Conservation (phyloP, 441 rosid genomes). For the Caryocar brasiliense region DNA sequence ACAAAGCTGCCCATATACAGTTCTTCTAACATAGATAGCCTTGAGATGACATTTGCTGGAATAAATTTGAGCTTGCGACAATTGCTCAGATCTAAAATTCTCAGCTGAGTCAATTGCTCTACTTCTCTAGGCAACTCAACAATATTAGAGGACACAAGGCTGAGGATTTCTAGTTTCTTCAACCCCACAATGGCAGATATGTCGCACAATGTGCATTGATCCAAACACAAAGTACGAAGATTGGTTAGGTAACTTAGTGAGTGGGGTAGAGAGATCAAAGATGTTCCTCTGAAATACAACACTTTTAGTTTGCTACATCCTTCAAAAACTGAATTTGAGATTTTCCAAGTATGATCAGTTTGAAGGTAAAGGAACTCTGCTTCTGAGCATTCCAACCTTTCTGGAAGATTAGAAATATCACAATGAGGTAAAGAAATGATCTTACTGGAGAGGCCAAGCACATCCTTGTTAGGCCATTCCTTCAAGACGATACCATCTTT, state of each 20-base stretch:
- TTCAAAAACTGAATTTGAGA: conserved; percentile 7
- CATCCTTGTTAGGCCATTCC: background rate
- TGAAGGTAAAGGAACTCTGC: background rate
- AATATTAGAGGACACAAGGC: background rate
- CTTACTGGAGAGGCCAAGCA: background rate
- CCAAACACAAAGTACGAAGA: conserved; percentile 10
- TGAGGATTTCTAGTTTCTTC: conserved; percentile 7
- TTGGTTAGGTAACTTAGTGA: conserved; percentile 4
- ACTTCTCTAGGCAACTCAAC: conserved; percentile 3
- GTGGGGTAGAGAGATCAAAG: conserved; percentile 1
- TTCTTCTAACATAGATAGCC: conserved; percentile 2
- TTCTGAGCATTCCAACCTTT: conserved; percentile 1
- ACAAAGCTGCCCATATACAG: conserved; percentile 8
- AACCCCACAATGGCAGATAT: conserved; percentile 8
- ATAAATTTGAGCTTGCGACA: background rate
- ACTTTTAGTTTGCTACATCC: conserved; percentile 2
- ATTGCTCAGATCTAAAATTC: background rate
- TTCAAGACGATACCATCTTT: background rate
- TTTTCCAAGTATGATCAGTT: background rate
- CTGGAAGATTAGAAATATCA: background rate
- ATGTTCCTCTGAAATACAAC: background rate
- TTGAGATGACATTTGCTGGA: conserved; percentile 2
- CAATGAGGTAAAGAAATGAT: background rate
- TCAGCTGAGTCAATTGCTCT: background rate
- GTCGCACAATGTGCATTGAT: background rate